A percentile compares a stretch with the other conserved stretches of the same genome.
These are phyloP conservation scores for Russula virescens DNA, from an alignment of 768 basidiomycete genomes.

Conservation along the genomic window DNA sequence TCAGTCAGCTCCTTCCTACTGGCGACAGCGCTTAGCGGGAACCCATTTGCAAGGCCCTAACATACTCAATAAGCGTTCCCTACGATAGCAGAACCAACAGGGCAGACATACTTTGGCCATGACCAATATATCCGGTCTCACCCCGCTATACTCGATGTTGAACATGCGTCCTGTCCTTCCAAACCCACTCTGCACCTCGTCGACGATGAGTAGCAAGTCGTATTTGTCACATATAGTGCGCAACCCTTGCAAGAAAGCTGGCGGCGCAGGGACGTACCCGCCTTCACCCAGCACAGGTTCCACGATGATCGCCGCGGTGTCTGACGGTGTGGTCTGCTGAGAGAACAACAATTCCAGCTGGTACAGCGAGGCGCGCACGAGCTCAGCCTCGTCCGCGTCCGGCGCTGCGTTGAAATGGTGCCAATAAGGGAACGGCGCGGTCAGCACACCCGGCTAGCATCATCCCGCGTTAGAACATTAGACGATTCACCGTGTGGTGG, in stretches of 20 bases:
- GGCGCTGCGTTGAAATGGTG: conserved; percentile 66
- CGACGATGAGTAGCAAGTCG: conserved; percentile 75
- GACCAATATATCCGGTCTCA: conserved; percentile 82
- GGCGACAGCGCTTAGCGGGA: conserved; percentile 86
- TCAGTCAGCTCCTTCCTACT: conserved; percentile 79
- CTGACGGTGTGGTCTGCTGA: conserved; percentile 77
- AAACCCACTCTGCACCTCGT: conserved; percentile 89
- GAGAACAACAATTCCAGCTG: conserved; percentile 73
- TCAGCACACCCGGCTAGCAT: conserved; percentile 72
- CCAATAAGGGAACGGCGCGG: conserved; percentile 88
- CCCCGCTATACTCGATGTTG: conserved; percentile 75
- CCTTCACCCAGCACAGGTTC: conserved; percentile 96
- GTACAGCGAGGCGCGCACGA: conserved; percentile 61
- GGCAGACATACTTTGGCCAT: conserved; percentile 69
- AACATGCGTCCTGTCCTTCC: conserved; percentile 82
- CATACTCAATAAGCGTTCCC: not conserved
- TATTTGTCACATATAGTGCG: conserved; percentile 83
- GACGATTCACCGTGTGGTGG: not conserved
- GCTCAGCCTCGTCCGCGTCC: conserved; percentile 47
- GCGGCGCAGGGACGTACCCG: conserved; percentile 86
- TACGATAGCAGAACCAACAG: not conserved
- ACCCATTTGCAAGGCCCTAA: conserved; percentile 83
- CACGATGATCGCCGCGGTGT: conserved; percentile 90
- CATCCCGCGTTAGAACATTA: not conserved
- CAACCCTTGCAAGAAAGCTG: conserved; percentile 72